These are phyloP conservation scores for Hymenoscyphus fraxineus DNA, from an alignment of 2,329 filamentous ascomycete genomes.

Conservation along the genomic window DNA sequence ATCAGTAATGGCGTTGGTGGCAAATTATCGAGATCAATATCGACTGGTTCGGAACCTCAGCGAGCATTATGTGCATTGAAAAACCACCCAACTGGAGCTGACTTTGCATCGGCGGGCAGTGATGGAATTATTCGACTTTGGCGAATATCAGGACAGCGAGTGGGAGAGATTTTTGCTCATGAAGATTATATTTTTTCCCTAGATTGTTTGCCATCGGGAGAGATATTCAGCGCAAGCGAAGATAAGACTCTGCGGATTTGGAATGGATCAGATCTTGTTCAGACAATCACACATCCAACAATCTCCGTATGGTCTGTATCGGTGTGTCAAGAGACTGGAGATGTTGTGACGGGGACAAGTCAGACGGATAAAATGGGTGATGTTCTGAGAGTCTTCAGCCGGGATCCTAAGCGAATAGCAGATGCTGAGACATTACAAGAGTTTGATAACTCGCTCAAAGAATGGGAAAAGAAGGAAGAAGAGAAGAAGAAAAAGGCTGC, in stretches of 20 bases:
- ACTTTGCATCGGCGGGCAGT: constrained; percentile 94
- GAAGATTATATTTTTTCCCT: constrained; percentile 94
- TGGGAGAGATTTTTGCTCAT: constrained; percentile 79
- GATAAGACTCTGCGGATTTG: constrained; percentile 92
- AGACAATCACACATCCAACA: constrained; percentile 95
- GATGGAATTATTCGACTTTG: constrained; percentile 86
- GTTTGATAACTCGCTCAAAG: constrained; percentile 79
- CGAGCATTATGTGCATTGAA: constrained; percentile 77
- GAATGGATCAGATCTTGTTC: constrained; percentile 76
- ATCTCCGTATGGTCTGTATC: constrained; percentile 95
- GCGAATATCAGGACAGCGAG: constrained; percentile 72
- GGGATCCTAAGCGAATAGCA: constrained; percentile 66
- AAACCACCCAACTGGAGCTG: constrained; percentile 74
- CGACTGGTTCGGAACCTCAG: constrained; percentile 76
- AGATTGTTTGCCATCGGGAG: constrained; percentile 71
- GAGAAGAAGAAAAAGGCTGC: constrained; percentile 81
- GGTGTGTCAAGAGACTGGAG: constrained; percentile 75
- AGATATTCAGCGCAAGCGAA: constrained; percentile 87
- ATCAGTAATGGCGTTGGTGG: constrained; percentile 57
- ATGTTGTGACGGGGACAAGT: constrained; percentile 80
- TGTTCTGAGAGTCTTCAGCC: constrained; percentile 78
- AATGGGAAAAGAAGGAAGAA: constrained; percentile 58
- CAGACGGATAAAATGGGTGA: constrained; percentile 61
- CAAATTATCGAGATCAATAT: constrained; percentile 59
- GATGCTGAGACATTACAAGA: constrained; percentile 62